Evolutionary conservation across 2,329 filamentous ascomycete genomes (phyloP).

Genomic region (Zalaria obscura): DNA sequence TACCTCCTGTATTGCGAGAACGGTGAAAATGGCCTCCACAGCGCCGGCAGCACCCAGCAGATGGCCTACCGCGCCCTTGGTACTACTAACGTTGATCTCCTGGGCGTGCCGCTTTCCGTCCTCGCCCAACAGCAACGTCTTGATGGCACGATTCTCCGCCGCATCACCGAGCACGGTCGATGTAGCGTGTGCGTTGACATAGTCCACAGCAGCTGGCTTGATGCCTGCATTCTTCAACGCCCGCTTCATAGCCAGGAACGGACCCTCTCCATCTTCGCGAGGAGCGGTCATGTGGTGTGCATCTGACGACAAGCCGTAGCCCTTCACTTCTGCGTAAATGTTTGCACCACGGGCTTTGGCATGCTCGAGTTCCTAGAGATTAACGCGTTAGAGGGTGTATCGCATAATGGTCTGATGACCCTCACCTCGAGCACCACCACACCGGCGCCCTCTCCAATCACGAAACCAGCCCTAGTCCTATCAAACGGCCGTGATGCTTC

Average conservation of each 20-base stretch:
- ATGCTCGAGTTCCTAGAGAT: conserved; percentile 59
- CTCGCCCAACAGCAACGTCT: conserved; percentile 57
- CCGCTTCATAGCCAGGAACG: conserved; percentile 69
- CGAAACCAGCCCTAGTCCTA: conserved; percentile 64
- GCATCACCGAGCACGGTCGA: conserved; percentile 73
- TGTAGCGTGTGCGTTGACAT: conserved; percentile 93
- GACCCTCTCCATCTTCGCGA: conserved; percentile 66
- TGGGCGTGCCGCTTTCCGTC: conserved; percentile 47
- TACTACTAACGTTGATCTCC: conserved; percentile 75
- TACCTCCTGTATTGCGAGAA: conserved; percentile 68
- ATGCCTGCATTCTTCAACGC: conserved; percentile 62
- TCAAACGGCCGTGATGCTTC: conserved; percentile 81
- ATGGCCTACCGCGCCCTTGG: conserved; percentile 87
- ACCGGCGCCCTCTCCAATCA: conserved; percentile 84
- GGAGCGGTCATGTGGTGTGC: conserved; percentile 91
- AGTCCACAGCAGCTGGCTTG: conserved; percentile 60
- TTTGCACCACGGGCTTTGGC: conserved; percentile 62
- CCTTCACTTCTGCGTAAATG: conserved; percentile 79
- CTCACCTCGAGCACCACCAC: conserved; percentile 66
- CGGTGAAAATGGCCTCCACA: conserved; percentile 73
- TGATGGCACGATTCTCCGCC: conserved; percentile 77
- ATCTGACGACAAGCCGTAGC: conserved; percentile 84
- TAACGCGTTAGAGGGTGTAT: conserved; percentile 1
- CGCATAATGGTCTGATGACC: not conserved
- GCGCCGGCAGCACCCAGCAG: conserved; percentile 83